These are phyloP conservation scores for Spironucleus salmonicida DNA, from an alignment of 208 protist species.

Conservation along the genomic window DNA sequence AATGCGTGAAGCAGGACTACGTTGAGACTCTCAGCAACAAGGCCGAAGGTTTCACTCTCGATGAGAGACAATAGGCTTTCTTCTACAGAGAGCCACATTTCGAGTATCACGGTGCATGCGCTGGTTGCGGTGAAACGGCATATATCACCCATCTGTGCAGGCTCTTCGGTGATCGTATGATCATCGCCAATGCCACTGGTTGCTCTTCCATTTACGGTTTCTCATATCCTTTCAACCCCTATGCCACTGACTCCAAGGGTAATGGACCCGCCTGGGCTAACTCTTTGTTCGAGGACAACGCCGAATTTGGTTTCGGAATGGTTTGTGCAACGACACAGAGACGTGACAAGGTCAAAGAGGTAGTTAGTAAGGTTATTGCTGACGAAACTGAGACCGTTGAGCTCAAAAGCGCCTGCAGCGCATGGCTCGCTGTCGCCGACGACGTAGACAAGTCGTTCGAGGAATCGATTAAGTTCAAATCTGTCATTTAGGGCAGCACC, in stretches of 20 bases:
- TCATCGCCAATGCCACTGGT: conserved; percentile 58
- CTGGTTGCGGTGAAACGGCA: conserved; percentile 57
- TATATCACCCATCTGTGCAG: conserved; percentile 58
- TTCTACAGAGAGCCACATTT: conserved; percentile 55
- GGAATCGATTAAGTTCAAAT: not conserved
- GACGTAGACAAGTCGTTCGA: not conserved
- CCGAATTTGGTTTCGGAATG: conserved; percentile 44
- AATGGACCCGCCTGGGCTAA: conserved; percentile 42
- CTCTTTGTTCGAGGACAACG: conserved; percentile 49
- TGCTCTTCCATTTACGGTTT: conserved; percentile 45
- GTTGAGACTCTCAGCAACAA: conserved; percentile 7
- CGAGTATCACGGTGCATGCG: conserved; percentile 58
- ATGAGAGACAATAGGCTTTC: conserved; percentile 10
- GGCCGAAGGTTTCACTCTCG: conserved; percentile 4
- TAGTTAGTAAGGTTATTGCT: not conserved
- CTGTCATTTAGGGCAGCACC: too few relatives aligned
- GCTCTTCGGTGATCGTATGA: conserved; percentile 54
- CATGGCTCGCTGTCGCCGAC: conserved; percentile 16
- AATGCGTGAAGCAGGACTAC: conserved; percentile 50
- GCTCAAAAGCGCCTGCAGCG: not conserved
- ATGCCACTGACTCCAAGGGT: conserved; percentile 32
- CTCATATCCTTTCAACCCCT: conserved; percentile 36
- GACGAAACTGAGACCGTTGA: not conserved
- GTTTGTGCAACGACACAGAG: conserved; percentile 14
- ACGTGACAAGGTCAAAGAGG: conserved; percentile 16